These are phyloP conservation scores for Barnettozyma botsteinii DNA, from an alignment of 805 yeast species.

Conservation along the genomic window DNA sequence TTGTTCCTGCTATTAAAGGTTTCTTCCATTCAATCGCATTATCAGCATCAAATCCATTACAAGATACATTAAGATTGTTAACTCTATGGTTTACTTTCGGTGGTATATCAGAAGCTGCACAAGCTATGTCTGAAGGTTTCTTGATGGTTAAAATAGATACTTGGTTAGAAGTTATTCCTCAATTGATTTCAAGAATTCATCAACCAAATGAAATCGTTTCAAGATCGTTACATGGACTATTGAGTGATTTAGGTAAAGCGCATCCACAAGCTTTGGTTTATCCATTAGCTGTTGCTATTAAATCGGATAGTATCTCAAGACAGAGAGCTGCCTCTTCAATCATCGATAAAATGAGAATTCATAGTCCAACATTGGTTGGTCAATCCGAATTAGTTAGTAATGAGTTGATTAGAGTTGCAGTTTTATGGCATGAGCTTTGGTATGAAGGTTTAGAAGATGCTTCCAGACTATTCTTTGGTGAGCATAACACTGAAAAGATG, in stretches of 20 bases:
- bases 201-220: slow-evolving; percentile 88
- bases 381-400: slow-evolving; percentile 93
- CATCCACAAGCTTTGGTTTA: slow-evolving; percentile 97
- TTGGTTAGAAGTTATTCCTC: slow-evolving; percentile 95
- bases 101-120: slow-evolving; percentile 85
- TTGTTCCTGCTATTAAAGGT: slow-evolving; percentile 92
- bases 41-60: slow-evolving; percentile 81
- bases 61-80: slow-evolving; percentile 83
- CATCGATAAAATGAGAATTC: slow-evolving; percentile 86
- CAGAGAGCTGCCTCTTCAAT: slow-evolving; percentile 89
- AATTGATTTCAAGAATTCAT: slow-evolving; percentile 91
- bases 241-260: slow-evolving; percentile 85
- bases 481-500: slow-evolving; percentile 93
- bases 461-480: slow-evolving; percentile 86
- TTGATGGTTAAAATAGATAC: slow-evolving; percentile 83
- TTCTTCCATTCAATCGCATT: slow-evolving; percentile 91
- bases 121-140: slow-evolving; percentile 87
- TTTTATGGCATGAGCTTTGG: slow-evolving; percentile 97
- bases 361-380: slow-evolving; percentile 76
- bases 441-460: slow-evolving; percentile 97
- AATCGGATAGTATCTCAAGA: slow-evolving; percentile 84
- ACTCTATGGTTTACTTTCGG: slow-evolving; percentile 97
- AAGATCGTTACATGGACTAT: slow-evolving; percentile 66
- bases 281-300: slow-evolving; percentile 92
- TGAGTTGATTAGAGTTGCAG: slow-evolving; percentile 91